Evolutionary conservation across 1,284 basidiomycete genomes (phyloP), one percentile per base, ranked within the genome.

Genomic region (Ganoderma sp.): DNA sequence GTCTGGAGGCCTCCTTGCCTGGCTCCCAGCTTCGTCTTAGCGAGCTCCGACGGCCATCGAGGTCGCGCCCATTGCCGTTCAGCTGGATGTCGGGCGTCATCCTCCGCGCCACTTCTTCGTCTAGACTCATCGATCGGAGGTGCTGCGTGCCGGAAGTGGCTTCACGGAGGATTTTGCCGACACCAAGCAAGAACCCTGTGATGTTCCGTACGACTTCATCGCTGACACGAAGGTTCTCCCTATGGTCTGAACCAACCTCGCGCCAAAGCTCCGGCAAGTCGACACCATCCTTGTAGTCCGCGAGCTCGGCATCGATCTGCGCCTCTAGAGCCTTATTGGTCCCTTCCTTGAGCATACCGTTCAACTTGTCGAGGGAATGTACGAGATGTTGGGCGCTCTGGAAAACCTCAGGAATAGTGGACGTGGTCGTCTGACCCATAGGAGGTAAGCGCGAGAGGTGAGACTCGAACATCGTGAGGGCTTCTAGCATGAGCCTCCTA

Each of bases 161-260:
- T 63, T 93, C 92, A 67, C 87, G 84, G 65, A 93, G 77, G 9
- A 91, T 82, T 76, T 86, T 87, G 34, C 92, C 91, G 5, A 91
- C 84, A 42, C 90, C 90, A 25, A 94, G 80, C 70, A 94, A 78
- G 69, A 94, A 87, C 50, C 86, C 87, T 2, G 93, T 94, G 77
- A 92, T 82, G 10, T 86, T 88, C 63, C 93, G 81, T 1, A 94
- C 88, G 54, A 93, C 81, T 75, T 94, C 92, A 76, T 94, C 92
- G 69, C 90, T 90, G 61, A 88, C 83, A 73, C 90, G 82, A 69
- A 91, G 72, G 61, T 86, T 85, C 66, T 94, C 92, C 48, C 91
- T 79, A 74, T 88, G 90, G 67, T 94, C 91, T 4, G 83, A 84
- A 0, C 90, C 89, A 12, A 93, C 85, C 61, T 82, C 79, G 64